Base-by-base conservation (phyloP, 306 rosid genomes). In the Trifolium fragiferum region DNA sequence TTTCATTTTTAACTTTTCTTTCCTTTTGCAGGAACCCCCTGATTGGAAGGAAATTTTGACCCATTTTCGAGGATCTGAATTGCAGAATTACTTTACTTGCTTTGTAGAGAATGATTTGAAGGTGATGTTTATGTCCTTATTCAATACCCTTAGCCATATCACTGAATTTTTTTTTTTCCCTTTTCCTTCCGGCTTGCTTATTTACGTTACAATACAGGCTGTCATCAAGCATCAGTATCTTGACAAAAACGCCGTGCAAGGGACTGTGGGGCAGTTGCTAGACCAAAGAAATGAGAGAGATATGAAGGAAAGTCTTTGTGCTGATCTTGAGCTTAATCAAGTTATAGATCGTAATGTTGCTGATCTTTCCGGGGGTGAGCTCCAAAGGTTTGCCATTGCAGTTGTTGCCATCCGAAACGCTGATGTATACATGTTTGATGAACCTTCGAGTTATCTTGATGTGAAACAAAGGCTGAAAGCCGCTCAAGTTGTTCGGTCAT, bases 1-100 rank as follows among this genome's bases (percentile, higher is more conserved):
- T 75, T 60, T 38, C 53, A 13, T 18, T 65, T 71, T 71, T 70
- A 12, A 37, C 62, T 38, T 72, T 13, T 16, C 27, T 82, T 35
- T 73, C 41, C 6, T 11, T 77, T 77, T 75, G 78, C 88, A 93
- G 97, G 87, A 87, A 38, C 98, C 98, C 5, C 98, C 98, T 33
- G 98, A 93, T 66, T 93, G 98, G 97, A 96, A 93, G 84, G 98
- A 93, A 75, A 91, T 93, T 71, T 83, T 93, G 68, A 93, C 96
- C 32, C 77, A 93, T 70, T 93, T 93, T 70, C 88, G 97, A 75
- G 98, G 98, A 50, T 93, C 98, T 13, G 98, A 93, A 84, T 78
- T 93, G 86, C 98, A 93, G 80, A 93, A 91, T 79, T 93, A 91
- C 32, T 27, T 27, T 27, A 27, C 32, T 27, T 5, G 32, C 32